A percentile compares a stretch with the other conserved stretches of the same genome.
Conservation (phyloP, 331 rosid species). For the Spiraea crenata region DNA sequence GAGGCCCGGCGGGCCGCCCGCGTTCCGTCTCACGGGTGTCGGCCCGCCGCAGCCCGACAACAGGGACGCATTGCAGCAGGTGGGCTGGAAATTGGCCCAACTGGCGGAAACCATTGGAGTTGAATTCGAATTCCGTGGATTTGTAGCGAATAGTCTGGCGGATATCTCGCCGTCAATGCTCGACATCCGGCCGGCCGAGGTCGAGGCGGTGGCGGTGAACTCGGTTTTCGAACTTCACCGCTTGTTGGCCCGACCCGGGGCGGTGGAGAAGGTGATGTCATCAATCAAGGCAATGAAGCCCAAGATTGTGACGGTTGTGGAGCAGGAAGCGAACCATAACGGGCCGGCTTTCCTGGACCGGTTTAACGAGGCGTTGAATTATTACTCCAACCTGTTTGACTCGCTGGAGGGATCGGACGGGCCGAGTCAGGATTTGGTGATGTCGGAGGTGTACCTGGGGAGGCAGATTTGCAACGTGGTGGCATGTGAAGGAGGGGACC, state of each 20-base stretch:
- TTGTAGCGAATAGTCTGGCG: slow-evolving; percentile 52
- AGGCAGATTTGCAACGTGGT: slow-evolving; percentile 79
- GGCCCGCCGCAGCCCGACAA: slow-evolving; percentile 68
- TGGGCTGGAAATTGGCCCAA: slow-evolving; percentile 73
- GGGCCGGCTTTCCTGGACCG: slow-evolving; percentile 68
- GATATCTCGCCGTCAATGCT: slow-evolving; percentile 69
- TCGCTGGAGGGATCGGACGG: slow-evolving; percentile 65
- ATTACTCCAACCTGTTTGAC: slow-evolving; percentile 72
- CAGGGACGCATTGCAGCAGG: slow-evolving; percentile 65
- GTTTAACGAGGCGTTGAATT: slow-evolving; percentile 75
- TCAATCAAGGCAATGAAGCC: slow-evolving; percentile 59
- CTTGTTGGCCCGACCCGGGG: slow-evolving; percentile 55
- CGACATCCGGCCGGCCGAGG: slow-evolving; percentile 50
- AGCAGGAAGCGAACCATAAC: slow-evolving; percentile 78
- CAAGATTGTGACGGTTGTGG: slow-evolving; percentile 59
- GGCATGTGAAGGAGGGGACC: slow-evolving; percentile 67
- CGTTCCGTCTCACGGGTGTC: slow-evolving; percentile 76
- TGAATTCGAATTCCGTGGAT: slow-evolving; percentile 69
- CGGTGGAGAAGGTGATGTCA: slow-evolving; percentile 49
- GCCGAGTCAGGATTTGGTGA: slow-evolving; percentile 47
- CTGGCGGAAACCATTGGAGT: slow-evolving; percentile 63
- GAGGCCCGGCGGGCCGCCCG: slow-evolving; percentile 75
- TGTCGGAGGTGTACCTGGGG: slow-evolving; percentile 76
- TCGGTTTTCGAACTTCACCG: slow-evolving; percentile 76
- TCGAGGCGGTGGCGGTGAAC: slow-evolving; percentile 62